phyloP scores from a whole-genome alignment of 2,329 filamentous ascomycete species.

The Colletotrichum sp. region DNA sequence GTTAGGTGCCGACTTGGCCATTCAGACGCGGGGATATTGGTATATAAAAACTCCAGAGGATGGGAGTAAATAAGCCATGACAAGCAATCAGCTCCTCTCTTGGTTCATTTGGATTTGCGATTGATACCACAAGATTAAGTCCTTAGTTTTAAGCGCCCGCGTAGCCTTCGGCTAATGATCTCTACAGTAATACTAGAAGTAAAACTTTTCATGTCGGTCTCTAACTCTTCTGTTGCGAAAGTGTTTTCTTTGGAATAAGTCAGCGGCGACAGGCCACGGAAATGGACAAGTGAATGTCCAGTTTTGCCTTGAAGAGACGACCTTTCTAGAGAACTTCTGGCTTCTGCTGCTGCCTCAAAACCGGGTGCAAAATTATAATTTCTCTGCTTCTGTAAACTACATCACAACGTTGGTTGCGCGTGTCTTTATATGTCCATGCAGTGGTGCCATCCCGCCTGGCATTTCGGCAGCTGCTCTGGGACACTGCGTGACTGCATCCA shows the following conservation, averaged over 20 bases:
- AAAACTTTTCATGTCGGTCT: background rate
- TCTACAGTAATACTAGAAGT: background rate
- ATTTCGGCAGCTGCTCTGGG: background rate
- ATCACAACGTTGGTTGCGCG: too few relatives aligned
- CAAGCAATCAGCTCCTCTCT: background rate
- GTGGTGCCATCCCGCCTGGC: background rate
- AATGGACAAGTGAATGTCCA: background rate
- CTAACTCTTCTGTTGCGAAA: background rate
- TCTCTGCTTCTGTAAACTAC: background rate
- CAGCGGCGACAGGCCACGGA: background rate
- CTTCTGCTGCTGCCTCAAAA: background rate
- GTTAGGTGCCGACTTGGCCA: background rate
- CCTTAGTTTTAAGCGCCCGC: background rate
- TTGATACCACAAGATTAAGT: background rate
- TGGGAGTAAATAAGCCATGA: background rate
- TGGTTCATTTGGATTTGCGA: background rate
- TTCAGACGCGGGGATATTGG: accelerated
- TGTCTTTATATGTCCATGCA: background rate
- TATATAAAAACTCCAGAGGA: background rate
- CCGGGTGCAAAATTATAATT: background rate
- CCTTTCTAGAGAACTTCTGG: background rate
- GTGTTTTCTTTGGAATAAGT: background rate
- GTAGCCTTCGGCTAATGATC: background rate
- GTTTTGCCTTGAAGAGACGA: background rate
- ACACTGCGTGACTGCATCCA: accelerated